Evolutionary conservation across 257 asterid genomes (phyloP).

Genomic region (Gentiana straminea): DNA sequence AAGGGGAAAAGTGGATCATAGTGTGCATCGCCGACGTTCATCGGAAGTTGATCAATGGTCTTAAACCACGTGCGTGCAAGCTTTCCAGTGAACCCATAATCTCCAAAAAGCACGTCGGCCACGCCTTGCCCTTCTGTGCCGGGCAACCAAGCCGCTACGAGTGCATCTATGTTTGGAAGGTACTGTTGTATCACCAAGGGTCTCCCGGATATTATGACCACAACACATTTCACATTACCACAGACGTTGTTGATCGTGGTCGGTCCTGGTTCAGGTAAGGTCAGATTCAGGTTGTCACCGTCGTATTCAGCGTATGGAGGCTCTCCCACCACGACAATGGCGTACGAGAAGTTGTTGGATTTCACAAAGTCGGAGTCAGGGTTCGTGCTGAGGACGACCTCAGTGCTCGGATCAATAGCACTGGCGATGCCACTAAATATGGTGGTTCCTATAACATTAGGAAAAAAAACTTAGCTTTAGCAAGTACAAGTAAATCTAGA

Average conservation of each 20-base stretch:
- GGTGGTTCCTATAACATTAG: constrained; percentile 44
- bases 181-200: constrained; percentile 66
- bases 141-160: constrained; percentile 86
- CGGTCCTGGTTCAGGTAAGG: constrained; percentile 65
- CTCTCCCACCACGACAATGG: constrained; percentile 74
- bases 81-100: constrained; percentile 52
- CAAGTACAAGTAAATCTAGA: constrained; percentile 42
- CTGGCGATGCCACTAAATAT: constrained; percentile 57
- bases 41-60: constrained; percentile 66
- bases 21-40: constrained; percentile 57
- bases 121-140: constrained; percentile 87
- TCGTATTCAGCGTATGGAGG: constrained; percentile 61
- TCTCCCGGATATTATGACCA: constrained; percentile 57
- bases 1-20: constrained; percentile 56
- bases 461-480: constrained; percentile 22
- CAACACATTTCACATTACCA: constrained; percentile 46
- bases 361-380: constrained; percentile 42
- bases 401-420: constrained; percentile 45
- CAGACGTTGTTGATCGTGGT: constrained; percentile 53
- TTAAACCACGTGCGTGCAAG: constrained; percentile 74
- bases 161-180: constrained; percentile 48
- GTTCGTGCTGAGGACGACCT: constrained; percentile 46
- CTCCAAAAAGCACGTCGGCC: constrained; percentile 75
- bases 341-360: constrained; percentile 54
- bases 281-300: constrained; percentile 66